Percentiles rank a stretch among this genome's conserved stretches.
These are phyloP conservation scores for Candida sp. DNA, from an alignment of 1,139 yeast species.

Conservation along the genomic window DNA sequence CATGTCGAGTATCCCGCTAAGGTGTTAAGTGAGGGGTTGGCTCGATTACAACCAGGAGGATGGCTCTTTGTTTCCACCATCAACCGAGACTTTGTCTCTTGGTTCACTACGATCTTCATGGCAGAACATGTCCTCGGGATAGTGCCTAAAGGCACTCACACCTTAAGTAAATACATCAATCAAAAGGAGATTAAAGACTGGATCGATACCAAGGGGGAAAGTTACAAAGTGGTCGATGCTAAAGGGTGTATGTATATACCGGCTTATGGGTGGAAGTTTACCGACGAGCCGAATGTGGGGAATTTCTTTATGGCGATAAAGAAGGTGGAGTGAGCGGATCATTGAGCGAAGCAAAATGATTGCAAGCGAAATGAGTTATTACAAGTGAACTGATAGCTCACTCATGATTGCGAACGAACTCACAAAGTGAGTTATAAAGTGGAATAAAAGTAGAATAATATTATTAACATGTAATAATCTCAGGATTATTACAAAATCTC, in stretches of 20 bases:
- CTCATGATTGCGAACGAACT: too few relatives aligned
- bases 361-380: too few relatives aligned
- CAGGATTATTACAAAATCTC: too few relatives aligned
- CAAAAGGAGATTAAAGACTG: constrained; percentile 69
- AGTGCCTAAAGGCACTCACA: constrained; percentile 93
- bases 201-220: constrained; percentile 41
- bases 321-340: too few relatives aligned
- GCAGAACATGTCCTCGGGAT: constrained; percentile 78
- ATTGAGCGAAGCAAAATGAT: constrained; percentile 3
- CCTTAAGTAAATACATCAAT: constrained; percentile 80
- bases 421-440: too few relatives aligned
- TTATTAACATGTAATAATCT: too few relatives aligned
- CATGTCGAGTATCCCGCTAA: constrained; percentile 86
- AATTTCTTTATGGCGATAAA: constrained; percentile 86
- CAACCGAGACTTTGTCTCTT: constrained; percentile 83
- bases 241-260: constrained; percentile 87
- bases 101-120: constrained; percentile 90
- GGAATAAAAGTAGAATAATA: too few relatives aligned
- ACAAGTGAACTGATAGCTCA: too few relatives aligned
- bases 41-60: constrained; percentile 74
- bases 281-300: constrained; percentile 59
- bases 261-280: constrained; percentile 78
- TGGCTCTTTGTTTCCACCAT: constrained; percentile 88
- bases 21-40: constrained; percentile 64
- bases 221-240: constrained; percentile 58